Evolutionary conservation across 2,329 filamentous ascomycete species (phyloP), one percentile per base, ranked within the genome.

Genomic region (Torrubiella hemipterigena): DNA sequence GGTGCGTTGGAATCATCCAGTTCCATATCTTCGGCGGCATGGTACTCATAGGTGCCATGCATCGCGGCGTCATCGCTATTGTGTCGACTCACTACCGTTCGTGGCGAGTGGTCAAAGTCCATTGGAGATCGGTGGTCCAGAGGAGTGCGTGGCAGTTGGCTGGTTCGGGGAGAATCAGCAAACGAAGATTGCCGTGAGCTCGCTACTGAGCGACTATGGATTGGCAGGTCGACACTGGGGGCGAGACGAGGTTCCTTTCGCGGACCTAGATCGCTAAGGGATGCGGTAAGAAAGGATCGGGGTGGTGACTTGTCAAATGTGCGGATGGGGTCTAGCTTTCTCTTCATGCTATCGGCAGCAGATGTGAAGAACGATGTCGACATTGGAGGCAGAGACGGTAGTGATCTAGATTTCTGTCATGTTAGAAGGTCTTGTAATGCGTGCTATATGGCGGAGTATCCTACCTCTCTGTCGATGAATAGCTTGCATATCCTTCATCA

Each of bases 11-110:
- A 64, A 49, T 71, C 68, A 8, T 71, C 68, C 16, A 62, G 65
- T 2, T 68, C 65, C 44, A 55, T 56, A n/a, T 68, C 63, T 13
- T 61, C 58, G 13, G 42, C 41, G 2, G 42, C 44, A 21, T 44
- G 45, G 31, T 50, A 55, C 2, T 65, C 62, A 34, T 61, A 63
- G 38, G 56, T 60, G 7, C 58, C 57, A 27, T 63, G 59, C 8
- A 53, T 59, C 3, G 61, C 63, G 11, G 55, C 57, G 33, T 68
- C 68, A 29, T 72, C 68, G 33, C 67, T 71, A 36, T 71, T 68
- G 19, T 63, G 66, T 32, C 67, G 58, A 37, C 55, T 55, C 6
- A 56, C 52, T 27, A 65, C 59, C 22, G 51, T 50, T 14, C 59
- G 53, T 0, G 65, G 64, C 9, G 67, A 67, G 26, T 58, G 56